phyloP scores from a whole-genome alignment of 1,284 basidiomycete genomes.

The Ganoderma sp. region DNA sequence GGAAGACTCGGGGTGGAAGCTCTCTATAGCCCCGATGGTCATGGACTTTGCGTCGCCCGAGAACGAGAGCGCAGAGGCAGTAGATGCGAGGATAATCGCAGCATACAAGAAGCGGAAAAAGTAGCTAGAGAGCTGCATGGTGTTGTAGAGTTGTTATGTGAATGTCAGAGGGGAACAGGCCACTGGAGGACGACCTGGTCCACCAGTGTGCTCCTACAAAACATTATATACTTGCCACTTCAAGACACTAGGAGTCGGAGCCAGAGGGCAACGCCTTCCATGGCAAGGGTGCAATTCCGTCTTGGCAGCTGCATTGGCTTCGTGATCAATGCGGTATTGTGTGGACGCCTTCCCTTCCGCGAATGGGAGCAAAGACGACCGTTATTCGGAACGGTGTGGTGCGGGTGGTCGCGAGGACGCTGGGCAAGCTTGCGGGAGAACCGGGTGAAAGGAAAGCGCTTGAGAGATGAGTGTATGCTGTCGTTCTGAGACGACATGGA shows the following conservation, averaged over 20 bases:
- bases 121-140: slow-evolving; percentile 25
- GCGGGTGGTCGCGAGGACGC: not conserved
- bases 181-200: not conserved
- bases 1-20: slow-evolving; percentile 51
- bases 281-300: not conserved
- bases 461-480: not conserved
- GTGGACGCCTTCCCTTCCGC: not conserved
- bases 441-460: not conserved
- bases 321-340: not conserved
- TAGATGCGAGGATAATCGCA: slow-evolving; percentile 33
- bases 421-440: not conserved
- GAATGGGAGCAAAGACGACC: not conserved
- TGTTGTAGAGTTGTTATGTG: not conserved
- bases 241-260: not conserved
- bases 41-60: slow-evolving; percentile 45
- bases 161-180: not conserved
- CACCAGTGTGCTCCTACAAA: not conserved
- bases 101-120: slow-evolving; percentile 34
- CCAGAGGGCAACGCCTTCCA: not conserved
- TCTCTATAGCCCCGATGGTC: slow-evolving; percentile 47
- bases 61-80: slow-evolving; percentile 41
- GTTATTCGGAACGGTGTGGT: not conserved
- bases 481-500: not conserved
- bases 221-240: not conserved
- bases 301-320: not conserved